phyloP scores from a whole-genome alignment of 139 green algal species.

The Bryopsis sp. region DNA sequence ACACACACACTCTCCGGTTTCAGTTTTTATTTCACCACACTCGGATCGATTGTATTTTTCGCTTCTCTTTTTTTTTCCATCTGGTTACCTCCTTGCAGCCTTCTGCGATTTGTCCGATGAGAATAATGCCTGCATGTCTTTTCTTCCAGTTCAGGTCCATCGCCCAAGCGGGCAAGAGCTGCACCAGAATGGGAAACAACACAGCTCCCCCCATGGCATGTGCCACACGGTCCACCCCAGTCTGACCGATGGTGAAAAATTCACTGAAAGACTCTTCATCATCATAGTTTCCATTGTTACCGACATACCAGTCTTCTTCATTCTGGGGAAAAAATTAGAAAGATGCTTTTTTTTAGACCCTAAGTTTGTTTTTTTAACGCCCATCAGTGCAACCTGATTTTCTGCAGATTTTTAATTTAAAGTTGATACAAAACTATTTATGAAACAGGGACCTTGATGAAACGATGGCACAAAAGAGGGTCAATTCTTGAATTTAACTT shows the following conservation, averaged over 20 bases:
- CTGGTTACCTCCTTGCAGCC: slow-evolving; percentile 48
- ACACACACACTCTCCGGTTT: no score
- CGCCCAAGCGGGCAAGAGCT: not conserved
- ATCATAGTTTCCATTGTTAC: not conserved
- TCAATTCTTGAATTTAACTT: no score
- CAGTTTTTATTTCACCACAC: no score
- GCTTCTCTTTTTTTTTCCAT: no score
- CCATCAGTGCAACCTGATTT: no score
- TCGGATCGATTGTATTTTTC: no score
- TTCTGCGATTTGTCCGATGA: slow-evolving; percentile 52
- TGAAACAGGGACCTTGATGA: no score
- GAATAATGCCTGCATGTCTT: slow-evolving; percentile 43
- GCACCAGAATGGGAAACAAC: not conserved
- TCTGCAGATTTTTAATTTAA: no score
- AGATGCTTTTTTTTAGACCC: no score
- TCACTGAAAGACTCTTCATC: slow-evolving; percentile 2
- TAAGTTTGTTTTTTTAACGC: no score
- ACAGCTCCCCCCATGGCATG: not conserved
- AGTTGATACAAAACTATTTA: no score
- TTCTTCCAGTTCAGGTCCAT: slow-evolving; percentile 41
- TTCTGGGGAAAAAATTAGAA: slow-evolving; percentile 3
- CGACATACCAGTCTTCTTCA: slow-evolving; percentile 4
- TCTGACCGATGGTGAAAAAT: not conserved
- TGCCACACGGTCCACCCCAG: slow-evolving; percentile 5
- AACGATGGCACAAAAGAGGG: no score